Evolutionary conservation across 2,329 filamentous ascomycete species (phyloP).

Genomic region (Claviceps pazoutovae): DNA sequence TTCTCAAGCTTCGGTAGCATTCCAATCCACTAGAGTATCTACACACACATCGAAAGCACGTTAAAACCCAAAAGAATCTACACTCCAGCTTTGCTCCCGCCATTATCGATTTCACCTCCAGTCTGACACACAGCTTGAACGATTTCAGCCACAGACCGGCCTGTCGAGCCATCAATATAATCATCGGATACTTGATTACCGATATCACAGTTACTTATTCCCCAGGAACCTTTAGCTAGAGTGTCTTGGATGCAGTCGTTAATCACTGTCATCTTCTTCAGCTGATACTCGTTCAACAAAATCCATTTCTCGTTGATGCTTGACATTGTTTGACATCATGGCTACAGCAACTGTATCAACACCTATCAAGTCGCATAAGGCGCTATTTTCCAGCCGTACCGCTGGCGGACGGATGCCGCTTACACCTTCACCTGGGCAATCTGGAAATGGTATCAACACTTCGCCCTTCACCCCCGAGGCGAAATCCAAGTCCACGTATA

Average conservation of each 20-base stretch:
- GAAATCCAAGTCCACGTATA: slow-evolving; percentile 61
- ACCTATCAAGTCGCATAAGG: slow-evolving; percentile 86
- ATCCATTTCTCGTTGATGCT: slow-evolving; percentile 9
- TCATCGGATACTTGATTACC: slow-evolving; percentile 31
- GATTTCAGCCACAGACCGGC: slow-evolving; percentile 23
- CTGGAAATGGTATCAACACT: slow-evolving; percentile 42
- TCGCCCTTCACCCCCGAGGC: slow-evolving; percentile 69
- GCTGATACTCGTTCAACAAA: slow-evolving; percentile 30
- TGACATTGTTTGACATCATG: slow-evolving; percentile 43
- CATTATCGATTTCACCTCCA: slow-evolving; percentile 21
- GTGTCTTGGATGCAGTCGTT: slow-evolving; percentile 44
- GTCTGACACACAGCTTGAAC: slow-evolving; percentile 23
- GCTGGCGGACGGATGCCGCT: slow-evolving; percentile 90
- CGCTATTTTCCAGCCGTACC: slow-evolving; percentile 81
- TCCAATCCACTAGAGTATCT: not conserved
- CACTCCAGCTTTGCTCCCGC: slow-evolving; percentile 25
- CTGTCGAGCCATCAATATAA: slow-evolving; percentile 29
- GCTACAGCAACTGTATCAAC: slow-evolving; percentile 71
- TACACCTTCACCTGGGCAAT: slow-evolving; percentile 75
- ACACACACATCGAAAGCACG: not conserved
- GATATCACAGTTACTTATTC: slow-evolving; percentile 29
- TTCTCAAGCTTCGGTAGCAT: slow-evolving; percentile 9
- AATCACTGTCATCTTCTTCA: slow-evolving; percentile 22
- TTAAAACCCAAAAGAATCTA: not conserved
- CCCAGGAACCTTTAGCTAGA: slow-evolving; percentile 45